Base-by-base conservation (phyloP, 1,284 basidiomycete species). In the Ceratobasidium sp. region DNA sequence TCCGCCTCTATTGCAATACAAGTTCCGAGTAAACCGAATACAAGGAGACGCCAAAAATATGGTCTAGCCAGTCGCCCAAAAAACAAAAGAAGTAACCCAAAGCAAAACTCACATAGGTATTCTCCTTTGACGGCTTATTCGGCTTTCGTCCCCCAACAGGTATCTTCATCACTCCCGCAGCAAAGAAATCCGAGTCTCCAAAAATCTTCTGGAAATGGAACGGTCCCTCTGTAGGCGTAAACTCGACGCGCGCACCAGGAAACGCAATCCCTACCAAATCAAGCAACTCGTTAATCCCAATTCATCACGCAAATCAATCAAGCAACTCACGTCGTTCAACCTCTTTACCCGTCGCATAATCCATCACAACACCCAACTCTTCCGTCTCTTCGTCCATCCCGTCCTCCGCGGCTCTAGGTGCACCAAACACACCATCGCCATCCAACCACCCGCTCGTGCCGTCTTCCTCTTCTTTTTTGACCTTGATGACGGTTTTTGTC, bases 131-230 rank as follows among this genome's bases (percentile, higher is more conserved):
- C 59, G 90, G 89, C 84, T 99, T 99, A 71, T 89, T 91, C 1
- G 95, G 94, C 85, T 99, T 99, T 79, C 89, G 87, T 30, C 90
- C 89, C 1, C 90, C 88, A 0, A 93, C 90, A 3, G 95, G 95
- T 54, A 99, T 93, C 67, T 91, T 87, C 48, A 99, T 87, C 75
- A 96, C 90, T 0, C 98, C 98, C 20, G 95, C 93, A 0, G 97
- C 97, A 81, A 98, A 92, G 83, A 95, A 97, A 66, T 95, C 92
- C 66, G 91, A 93, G 80, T 98, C 96, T n/a, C 92, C 92, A 83
- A 98, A 98, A n/a, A 97, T 90, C 85, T 97, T 98, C 83, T 98
- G 93, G 83, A 96, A 99, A 38, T 87, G 87, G 90, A 97, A 99
- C 30, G 89, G 87, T 60, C 88, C 88, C 18, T 88, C 89, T 2